A percentile compares a stretch with the other conserved stretches of the same genome.
These are phyloP conservation scores for Ophiosphaerella korrae DNA, from an alignment of 2,329 filamentous ascomycete genomes.

Conservation along the genomic window DNA sequence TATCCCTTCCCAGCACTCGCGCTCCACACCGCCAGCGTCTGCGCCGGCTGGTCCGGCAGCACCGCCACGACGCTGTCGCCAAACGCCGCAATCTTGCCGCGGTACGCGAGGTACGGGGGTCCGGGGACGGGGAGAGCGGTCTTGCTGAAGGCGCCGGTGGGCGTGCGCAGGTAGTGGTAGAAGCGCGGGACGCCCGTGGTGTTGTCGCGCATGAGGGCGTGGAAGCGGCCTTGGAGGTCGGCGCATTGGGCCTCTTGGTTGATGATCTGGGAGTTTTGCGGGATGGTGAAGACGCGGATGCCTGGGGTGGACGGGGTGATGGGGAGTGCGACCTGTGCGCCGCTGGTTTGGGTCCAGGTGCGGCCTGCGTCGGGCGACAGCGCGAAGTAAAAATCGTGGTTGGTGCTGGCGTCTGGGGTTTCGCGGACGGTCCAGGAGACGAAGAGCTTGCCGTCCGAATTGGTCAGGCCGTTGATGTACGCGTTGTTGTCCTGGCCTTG, in stretches of 20 bases:
- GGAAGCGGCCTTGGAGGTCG: slow-evolving; percentile 53
- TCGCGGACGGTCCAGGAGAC: slow-evolving; percentile 59
- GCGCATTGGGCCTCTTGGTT: slow-evolving; percentile 59
- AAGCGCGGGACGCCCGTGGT: slow-evolving; percentile 32
- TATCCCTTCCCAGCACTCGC: slow-evolving; percentile 35
- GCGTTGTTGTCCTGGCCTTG: slow-evolving; percentile 56
- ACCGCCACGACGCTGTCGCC: slow-evolving; percentile 38
- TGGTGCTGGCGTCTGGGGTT: slow-evolving; percentile 55
- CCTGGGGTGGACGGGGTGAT: slow-evolving; percentile 50
- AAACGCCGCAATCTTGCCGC: slow-evolving; percentile 36
- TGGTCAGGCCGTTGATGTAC: slow-evolving; percentile 58
- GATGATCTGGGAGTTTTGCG: slow-evolving; percentile 53
- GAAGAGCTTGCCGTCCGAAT: slow-evolving; percentile 44
- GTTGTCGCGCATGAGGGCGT: slow-evolving; percentile 56
- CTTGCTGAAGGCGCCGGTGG: slow-evolving; percentile 37
- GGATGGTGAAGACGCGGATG: slow-evolving; percentile 53
- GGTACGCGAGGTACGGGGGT: slow-evolving; percentile 39
- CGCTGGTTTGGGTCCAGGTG: slow-evolving; percentile 52
- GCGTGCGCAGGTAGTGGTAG: slow-evolving; percentile 41
- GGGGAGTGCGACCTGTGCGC: slow-evolving; percentile 47
- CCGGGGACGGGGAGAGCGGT: slow-evolving; percentile 36
- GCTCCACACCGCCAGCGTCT: slow-evolving; percentile 33
- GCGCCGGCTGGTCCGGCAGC: slow-evolving; percentile 37
- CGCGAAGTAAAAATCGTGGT: slow-evolving; percentile 58
- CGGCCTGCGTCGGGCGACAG: slow-evolving; percentile 53